These are phyloP conservation scores for Corylus heterophylla DNA, from an alignment of 306 rosid genomes.

Conservation along the genomic window DNA sequence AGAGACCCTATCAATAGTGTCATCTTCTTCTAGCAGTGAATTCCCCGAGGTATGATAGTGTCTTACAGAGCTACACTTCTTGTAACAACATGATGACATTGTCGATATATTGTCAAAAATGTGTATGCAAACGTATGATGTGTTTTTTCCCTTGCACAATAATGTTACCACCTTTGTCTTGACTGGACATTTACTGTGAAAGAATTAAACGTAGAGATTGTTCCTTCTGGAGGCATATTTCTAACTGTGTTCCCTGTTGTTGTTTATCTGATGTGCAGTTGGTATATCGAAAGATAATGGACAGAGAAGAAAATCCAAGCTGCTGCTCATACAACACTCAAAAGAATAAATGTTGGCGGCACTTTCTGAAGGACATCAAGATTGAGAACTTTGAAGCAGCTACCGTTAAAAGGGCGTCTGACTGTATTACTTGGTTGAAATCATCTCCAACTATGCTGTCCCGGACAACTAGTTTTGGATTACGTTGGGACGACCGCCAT, in stretches of 20 bases:
- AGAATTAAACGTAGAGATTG: slow-evolving; percentile 15
- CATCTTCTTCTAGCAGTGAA: slow-evolving; percentile 30
- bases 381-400: slow-evolving; percentile 27
- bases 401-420: neutral
- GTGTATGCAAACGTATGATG: neutral
- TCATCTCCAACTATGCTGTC: neutral
- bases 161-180: neutral
- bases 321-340: slow-evolving; percentile 44
- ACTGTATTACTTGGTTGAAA: slow-evolving; percentile 34
- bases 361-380: slow-evolving; percentile 46
- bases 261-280: slow-evolving; percentile 27
- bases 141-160: neutral
- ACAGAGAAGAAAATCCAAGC: slow-evolving; percentile 32
- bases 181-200: neutral
- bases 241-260: slow-evolving; percentile 13
- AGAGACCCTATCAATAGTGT: slow-evolving; percentile 31
- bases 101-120: neutral
- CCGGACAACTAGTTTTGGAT: slow-evolving; percentile 25
- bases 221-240: slow-evolving; percentile 2
- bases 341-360: slow-evolving; percentile 60
- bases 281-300: slow-evolving; percentile 32
- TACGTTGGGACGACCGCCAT: slow-evolving; percentile 25
- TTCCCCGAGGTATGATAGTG: slow-evolving; percentile 33
- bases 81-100: neutral
- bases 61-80: neutral